Percentiles rank a stretch among this genome's conserved stretches.
These are phyloP conservation scores for Tolypocladium cylindrosporum DNA, from an alignment of 2,329 filamentous ascomycete genomes.

Conservation along the genomic window DNA sequence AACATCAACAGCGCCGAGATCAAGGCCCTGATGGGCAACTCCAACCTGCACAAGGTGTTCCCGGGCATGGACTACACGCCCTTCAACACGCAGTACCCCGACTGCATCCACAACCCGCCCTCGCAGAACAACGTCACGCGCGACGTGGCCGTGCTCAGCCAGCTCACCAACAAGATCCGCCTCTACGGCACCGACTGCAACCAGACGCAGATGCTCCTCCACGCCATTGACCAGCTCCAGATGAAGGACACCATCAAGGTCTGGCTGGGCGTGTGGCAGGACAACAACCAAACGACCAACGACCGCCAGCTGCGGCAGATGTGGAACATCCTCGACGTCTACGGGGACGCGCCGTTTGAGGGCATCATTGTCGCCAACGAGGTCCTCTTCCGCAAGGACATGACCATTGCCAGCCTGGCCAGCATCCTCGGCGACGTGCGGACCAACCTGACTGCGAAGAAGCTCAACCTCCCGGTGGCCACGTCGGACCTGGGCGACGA, in stretches of 20 bases:
- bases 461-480: constrained; percentile 65
- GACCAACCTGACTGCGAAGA: constrained; percentile 57
- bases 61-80: constrained; percentile 94
- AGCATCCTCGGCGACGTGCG: constrained; percentile 58
- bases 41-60: constrained; percentile 81
- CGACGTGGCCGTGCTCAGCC: constrained; percentile 80
- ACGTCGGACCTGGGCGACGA: constrained; percentile 85
- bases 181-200: constrained; percentile 96
- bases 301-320: constrained; percentile 72
- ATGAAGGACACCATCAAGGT: constrained; percentile 68
- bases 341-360: constrained; percentile 61
- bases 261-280: constrained; percentile 93
- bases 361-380: constrained; percentile 77
- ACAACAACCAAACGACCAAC: constrained; percentile 75
- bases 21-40: constrained; percentile 70
- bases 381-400: constrained; percentile 66
- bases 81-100: constrained; percentile 80
- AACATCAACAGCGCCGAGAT: constrained; percentile 68
- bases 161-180: constrained; percentile 78
- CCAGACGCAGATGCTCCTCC: constrained; percentile 87
- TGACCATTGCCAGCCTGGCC: constrained; percentile 55
- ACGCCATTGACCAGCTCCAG: constrained; percentile 66
- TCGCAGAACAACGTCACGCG: constrained; percentile 92
- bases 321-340: constrained; percentile 68
- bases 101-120: constrained; percentile 65